These are phyloP conservation scores for Ophiostoma himal-ulmi DNA, from an alignment of 2,329 filamentous ascomycete genomes.

Conservation along the genomic window DNA sequence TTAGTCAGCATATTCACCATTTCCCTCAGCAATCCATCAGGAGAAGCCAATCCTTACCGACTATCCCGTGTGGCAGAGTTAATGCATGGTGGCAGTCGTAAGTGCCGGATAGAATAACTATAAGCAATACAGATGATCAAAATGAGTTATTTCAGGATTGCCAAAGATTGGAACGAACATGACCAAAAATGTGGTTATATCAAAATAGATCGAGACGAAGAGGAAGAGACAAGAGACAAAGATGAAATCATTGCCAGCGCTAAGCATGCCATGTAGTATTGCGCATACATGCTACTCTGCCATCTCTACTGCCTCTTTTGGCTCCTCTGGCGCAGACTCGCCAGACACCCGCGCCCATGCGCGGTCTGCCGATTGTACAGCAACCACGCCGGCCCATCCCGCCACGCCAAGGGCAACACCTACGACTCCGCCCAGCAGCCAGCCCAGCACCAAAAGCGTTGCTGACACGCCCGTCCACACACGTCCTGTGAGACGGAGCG, in stretches of 20 bases:
- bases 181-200: background rate
- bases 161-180: background rate
- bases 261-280: background rate
- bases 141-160: background rate
- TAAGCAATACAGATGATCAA: background rate
- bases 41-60: too few relatives aligned
- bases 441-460: constrained; percentile 21
- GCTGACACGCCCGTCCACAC: constrained; percentile 21
- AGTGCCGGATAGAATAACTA: background rate
- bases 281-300: background rate
- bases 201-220: background rate
- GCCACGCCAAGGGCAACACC: constrained; percentile 19
- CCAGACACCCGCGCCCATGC: constrained; percentile 10
- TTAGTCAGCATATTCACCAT: too few relatives aligned
- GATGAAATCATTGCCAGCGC: too few relatives aligned
- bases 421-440: constrained; percentile 20
- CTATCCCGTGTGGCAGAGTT: background rate
- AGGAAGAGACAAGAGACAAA: background rate
- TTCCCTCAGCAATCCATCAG: too few relatives aligned
- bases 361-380: constrained; percentile 15
- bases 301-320: background rate
- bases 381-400: constrained; percentile 19
- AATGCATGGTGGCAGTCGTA: background rate
- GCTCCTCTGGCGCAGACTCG: background rate
- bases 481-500: constrained; percentile 14